Percentiles rank a stretch among this genome's conserved stretches.
These are phyloP conservation scores for Dalbergia cultrata DNA, from an alignment of 306 rosid species.

Conservation along the genomic window DNA sequence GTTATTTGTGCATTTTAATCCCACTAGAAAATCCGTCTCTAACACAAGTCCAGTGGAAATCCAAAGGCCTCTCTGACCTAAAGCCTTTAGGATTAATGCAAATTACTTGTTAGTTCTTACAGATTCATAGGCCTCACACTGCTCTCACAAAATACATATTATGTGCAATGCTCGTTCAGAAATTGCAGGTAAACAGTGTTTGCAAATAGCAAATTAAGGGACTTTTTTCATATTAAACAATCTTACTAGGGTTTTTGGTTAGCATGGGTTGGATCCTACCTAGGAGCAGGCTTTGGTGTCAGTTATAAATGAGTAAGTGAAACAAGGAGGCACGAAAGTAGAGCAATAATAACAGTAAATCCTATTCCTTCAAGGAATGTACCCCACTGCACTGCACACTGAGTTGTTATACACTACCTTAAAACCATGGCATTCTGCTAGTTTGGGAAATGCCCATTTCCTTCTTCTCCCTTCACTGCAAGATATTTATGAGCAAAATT, in stretches of 20 bases:
- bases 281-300: not conserved
- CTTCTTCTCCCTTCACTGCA: constrained; percentile 98
- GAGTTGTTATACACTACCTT: constrained; percentile 61
- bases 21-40: no score
- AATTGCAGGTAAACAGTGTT: not conserved
- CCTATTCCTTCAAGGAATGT: constrained; percentile 2
- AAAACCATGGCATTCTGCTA: constrained; percentile 54
- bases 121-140: not conserved
- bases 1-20: no score
- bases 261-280: not conserved
- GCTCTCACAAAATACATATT: not conserved
- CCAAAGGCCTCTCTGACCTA: not conserved
- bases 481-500: constrained; percentile 46
- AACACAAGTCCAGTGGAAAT: not conserved
- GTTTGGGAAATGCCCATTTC: constrained; percentile 88
- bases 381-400: not conserved
- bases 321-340: constrained; percentile 10
- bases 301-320: not conserved
- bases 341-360: constrained; percentile 30
- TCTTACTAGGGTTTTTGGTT: not conserved
- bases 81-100: not conserved
- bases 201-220: not conserved
- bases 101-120: not conserved
- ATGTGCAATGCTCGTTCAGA: not conserved
- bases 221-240: not conserved